Evolutionary conservation across 441 rosid genomes (phyloP).

Genomic region (Populus hybrid): DNA sequence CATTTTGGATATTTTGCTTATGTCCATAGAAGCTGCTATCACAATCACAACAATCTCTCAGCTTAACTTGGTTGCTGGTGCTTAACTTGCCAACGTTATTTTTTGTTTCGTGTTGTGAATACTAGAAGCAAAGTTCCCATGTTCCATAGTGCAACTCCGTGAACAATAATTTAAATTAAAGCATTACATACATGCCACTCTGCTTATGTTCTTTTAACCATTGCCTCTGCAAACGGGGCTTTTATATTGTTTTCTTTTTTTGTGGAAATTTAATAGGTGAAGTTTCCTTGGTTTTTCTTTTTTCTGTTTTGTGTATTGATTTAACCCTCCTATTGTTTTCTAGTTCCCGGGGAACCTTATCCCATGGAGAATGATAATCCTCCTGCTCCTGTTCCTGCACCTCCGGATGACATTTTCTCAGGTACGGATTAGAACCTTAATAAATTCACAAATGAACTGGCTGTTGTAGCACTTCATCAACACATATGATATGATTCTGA

Average conservation of each 20-base stretch:
- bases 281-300: not conserved
- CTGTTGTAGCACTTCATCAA: not conserved
- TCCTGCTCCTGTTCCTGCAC: slow-evolving; percentile 60
- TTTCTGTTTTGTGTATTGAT: not conserved
- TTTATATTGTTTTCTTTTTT: not conserved
- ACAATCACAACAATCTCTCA: not conserved
- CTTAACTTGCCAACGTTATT: not conserved
- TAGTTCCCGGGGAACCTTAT: slow-evolving; percentile 91
- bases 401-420: slow-evolving; percentile 37
- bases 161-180: not conserved
- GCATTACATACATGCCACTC: not conserved
- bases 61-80: not conserved
- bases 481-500: not conserved
- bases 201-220: slow-evolving; percentile 1
- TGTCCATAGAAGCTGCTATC: not conserved
- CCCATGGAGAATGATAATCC: slow-evolving; percentile 39
- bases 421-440: slow-evolving; percentile 36
- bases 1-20: not conserved
- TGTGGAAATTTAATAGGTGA: not conserved
- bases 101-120: not conserved
- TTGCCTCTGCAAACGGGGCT: not conserved
- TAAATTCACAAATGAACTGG: not conserved
- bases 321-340: not conserved
- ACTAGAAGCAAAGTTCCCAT: not conserved
- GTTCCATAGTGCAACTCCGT: not conserved